Evolutionary conservation across 345 rosid genomes (phyloP).

Genomic region (Euphorbia tirucalli): DNA sequence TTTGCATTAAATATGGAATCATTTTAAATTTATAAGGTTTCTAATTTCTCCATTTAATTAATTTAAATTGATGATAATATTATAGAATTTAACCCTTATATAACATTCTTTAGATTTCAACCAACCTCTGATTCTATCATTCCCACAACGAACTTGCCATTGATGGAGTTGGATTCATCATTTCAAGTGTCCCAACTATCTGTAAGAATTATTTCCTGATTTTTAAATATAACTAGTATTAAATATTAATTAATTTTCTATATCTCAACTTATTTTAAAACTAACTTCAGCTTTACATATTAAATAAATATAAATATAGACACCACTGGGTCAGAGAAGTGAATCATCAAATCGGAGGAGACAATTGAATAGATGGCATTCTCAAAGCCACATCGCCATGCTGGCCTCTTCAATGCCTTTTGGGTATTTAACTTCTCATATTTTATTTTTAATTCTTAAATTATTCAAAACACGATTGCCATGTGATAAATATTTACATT

Average conservation of each 20-base stretch:
- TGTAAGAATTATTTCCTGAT: background rate
- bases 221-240: too few relatives aligned
- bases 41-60: too few relatives aligned
- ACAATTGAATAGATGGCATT: background rate
- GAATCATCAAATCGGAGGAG: background rate
- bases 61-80: too few relatives aligned
- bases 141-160: background rate
- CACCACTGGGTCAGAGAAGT: background rate
- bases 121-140: background rate
- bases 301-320: background rate
- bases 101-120: background rate
- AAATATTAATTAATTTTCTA: constrained; percentile 3
- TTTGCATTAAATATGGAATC: too few relatives aligned
- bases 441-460: background rate
- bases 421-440: constrained; percentile 1
- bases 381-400: constrained; percentile 9
- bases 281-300: too few relatives aligned
- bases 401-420: constrained; percentile 8
- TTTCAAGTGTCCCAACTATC: background rate
- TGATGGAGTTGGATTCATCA: background rate
- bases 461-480: too few relatives aligned
- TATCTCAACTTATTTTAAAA: background rate
- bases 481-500: too few relatives aligned
- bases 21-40: too few relatives aligned
- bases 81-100: background rate